These are phyloP conservation scores for Begonia loranthoides DNA, from an alignment of 306 rosid species.

Conservation along the genomic window DNA sequence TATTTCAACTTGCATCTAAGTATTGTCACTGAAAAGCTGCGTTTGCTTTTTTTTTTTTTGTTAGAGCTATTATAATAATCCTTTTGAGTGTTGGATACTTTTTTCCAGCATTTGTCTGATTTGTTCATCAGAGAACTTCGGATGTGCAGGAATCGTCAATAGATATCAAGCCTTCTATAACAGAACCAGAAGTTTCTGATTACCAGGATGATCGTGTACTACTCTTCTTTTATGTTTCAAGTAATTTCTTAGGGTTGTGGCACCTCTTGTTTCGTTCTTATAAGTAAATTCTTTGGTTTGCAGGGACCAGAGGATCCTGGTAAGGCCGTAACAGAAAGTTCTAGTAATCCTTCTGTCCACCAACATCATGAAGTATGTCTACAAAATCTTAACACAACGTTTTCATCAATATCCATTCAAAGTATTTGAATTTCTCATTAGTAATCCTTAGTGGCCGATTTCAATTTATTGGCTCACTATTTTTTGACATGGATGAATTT, in stretches of 20 bases:
- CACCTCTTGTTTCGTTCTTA: constrained; percentile 10
- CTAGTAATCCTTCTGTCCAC: constrained; percentile 32
- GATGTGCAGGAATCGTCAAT: constrained; percentile 46
- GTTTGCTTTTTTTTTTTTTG: background rate
- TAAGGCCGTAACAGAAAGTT: constrained; percentile 35
- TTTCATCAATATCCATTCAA: background rate
- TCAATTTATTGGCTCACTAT: background rate
- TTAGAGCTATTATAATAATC: background rate
- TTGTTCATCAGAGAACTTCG: constrained; percentile 14
- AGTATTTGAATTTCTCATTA: background rate
- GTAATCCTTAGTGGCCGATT: too few species aligned
- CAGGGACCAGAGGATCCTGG: constrained; percentile 56
- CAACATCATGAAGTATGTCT: constrained; percentile 45
- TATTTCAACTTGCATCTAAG: too few species aligned
- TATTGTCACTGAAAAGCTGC: background rate
- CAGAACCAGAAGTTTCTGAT: constrained; percentile 36
- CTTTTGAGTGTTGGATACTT: constrained; percentile 1
- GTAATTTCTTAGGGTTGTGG: constrained; percentile 5
- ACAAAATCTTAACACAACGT: background rate
- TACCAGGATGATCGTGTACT: constrained; percentile 57
- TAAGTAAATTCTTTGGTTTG: constrained; percentile 12
- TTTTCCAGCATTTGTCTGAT: constrained; percentile 1
- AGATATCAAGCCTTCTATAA: constrained; percentile 60
- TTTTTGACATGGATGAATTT: constrained; percentile 5
- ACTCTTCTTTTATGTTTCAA: constrained; percentile 8